A percentile compares a stretch with the other conserved stretches of the same genome.
Conservation (phyloP, 345 rosid genomes). For the Capsella bursapastoris region DNA sequence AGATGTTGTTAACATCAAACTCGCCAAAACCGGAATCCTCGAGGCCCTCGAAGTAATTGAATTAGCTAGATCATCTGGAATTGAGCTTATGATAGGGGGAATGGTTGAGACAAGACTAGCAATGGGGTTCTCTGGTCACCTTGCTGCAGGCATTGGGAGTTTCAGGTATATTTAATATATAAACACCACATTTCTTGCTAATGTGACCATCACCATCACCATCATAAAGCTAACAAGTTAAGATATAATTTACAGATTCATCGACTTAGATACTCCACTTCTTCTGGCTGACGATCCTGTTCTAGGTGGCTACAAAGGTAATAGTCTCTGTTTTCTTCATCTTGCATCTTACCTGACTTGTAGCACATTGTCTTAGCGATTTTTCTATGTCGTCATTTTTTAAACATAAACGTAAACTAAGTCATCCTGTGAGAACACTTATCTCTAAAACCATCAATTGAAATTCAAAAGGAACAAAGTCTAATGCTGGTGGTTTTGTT, state of each 20-base stretch:
- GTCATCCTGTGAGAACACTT: background rate
- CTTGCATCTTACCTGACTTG: background rate
- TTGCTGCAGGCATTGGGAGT: slow-evolving; percentile 89
- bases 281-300: slow-evolving; percentile 91
- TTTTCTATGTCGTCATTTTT: background rate
- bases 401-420: slow-evolving; percentile 8
- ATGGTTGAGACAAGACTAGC: slow-evolving; percentile 97
- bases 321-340: slow-evolving; percentile 4
- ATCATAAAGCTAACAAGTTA: background rate
- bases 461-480: slow-evolving; percentile 22
- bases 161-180: slow-evolving; percentile 60
- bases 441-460: background rate
- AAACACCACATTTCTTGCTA: background rate
- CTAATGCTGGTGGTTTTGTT: slow-evolving; percentile 36
- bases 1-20: slow-evolving; percentile 84
- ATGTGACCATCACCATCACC: background rate
- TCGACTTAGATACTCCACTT: slow-evolving; percentile 92
- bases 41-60: slow-evolving; percentile 83
- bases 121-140: slow-evolving; percentile 95
- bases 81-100: slow-evolving; percentile 89
- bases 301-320: slow-evolving; percentile 87
- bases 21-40: slow-evolving; percentile 77
- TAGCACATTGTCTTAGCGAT: background rate
- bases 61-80: slow-evolving; percentile 63
- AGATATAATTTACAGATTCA: slow-evolving; percentile 52